Evolutionary conservation across 2,329 filamentous ascomycete species (phyloP).

Genomic region (Colletotrichum melonis): DNA sequence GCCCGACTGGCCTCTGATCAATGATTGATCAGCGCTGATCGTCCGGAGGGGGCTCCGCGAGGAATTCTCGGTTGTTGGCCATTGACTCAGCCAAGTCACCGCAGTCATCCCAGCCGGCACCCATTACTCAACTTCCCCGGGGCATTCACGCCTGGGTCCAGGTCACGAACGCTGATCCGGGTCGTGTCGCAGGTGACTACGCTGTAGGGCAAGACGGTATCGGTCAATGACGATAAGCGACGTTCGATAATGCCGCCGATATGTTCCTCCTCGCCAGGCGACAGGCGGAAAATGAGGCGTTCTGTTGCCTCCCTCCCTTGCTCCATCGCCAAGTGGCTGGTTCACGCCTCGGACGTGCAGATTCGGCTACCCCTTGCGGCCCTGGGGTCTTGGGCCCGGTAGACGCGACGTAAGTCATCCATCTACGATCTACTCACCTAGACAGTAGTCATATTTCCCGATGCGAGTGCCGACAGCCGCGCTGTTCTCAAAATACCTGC

Average conservation of each 20-base stretch:
- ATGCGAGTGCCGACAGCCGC: background rate
- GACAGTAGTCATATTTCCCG: background rate
- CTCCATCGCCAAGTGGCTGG: slow-evolving; percentile 7
- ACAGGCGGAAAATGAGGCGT: background rate
- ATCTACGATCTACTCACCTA: background rate
- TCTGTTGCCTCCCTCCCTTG: slow-evolving; percentile 19
- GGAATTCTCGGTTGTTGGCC: slow-evolving; percentile 2
- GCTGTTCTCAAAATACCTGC: background rate
- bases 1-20: background rate
- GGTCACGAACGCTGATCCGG: background rate
- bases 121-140: background rate
- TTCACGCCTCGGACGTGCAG: background rate
- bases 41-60: background rate
- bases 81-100: slow-evolving; percentile 4
- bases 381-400: background rate
- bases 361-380: slow-evolving; percentile 11
- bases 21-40: slow-evolving; percentile 13
- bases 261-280: background rate
- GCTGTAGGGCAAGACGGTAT: background rate
- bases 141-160: background rate
- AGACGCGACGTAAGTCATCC: background rate
- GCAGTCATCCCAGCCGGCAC: background rate
- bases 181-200: background rate
- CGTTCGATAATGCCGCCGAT: slow-evolving; percentile 13
- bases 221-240: slow-evolving; percentile 1